Evolutionary conservation across 352 stramenopile genomes (phyloP).

Genomic region (Phytophthora lateralis): DNA sequence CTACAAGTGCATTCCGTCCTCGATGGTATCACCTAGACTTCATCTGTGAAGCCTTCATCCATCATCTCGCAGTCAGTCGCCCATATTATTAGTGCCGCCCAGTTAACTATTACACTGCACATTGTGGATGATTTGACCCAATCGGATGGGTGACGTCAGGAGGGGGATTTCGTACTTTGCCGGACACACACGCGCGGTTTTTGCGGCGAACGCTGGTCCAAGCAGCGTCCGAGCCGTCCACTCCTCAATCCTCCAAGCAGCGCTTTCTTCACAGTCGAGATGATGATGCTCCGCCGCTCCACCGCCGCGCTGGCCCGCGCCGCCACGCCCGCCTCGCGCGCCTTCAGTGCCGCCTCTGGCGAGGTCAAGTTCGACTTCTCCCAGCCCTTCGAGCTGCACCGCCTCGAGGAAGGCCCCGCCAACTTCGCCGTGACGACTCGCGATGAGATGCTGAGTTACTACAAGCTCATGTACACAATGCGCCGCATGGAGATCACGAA

Average conservation of each 20-base stretch:
- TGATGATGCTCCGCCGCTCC: conserved; percentile 75
- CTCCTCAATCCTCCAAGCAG: conserved; percentile 50
- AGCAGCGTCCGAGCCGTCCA: conserved; percentile 7
- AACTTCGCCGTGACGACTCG: conserved; percentile 87
- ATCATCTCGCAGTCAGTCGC: conserved; percentile 26
- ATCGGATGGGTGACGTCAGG: conserved; percentile 30
- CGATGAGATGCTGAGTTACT: conserved; percentile 97
- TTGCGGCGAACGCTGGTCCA: conserved; percentile 3
- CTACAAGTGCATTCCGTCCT: neutral
- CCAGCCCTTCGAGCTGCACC: conserved; percentile 82
- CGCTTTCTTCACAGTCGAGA: conserved; percentile 3
- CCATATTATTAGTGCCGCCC: neutral
- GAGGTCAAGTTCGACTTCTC: conserved; percentile 78
- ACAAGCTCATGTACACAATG: conserved; percentile 99
- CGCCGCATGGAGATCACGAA: conserved; percentile 99
- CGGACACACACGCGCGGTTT: conserved; percentile 11
- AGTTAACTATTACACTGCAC: conserved; percentile 4
- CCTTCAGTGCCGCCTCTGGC: conserved; percentile 67
- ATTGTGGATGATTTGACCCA: conserved; percentile 27
- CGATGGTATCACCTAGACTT: no score
- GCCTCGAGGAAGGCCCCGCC: conserved; percentile 72
- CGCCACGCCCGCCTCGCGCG: conserved; percentile 39
- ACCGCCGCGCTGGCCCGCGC: conserved; percentile 45
- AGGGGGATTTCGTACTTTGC: conserved; percentile 33
- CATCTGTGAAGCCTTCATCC: conserved; percentile 7